Evolutionary conservation across 2,329 filamentous ascomycete species (phyloP), one percentile per base, ranked within the genome.

Genomic region (Cercospora berteroae): DNA sequence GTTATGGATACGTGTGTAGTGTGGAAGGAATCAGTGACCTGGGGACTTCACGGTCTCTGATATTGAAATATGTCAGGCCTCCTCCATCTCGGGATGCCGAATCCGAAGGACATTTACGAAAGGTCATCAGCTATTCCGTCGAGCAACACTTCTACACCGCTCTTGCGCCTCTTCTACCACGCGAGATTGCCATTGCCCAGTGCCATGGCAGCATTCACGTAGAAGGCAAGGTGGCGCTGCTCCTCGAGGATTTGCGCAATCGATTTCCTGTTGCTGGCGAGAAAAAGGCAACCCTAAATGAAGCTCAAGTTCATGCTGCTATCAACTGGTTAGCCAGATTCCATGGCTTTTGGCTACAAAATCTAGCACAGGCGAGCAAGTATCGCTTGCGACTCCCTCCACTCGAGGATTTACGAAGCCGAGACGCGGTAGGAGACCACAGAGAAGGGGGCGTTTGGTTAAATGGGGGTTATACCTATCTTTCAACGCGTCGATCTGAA

Each of bases 51-150:
- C 73, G 39, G 68, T 70, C 7, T 8, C 57, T 88, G 39, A 82
- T 90, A 10, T 76, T 90, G 6, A 90, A 90, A 73, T 80, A 88
- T 63, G 87, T 90, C 44, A 83, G 83, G 0, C 86, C 86, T 6
- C 86, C 87, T 64, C 76, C 44, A 63, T 20, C n/a, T 36, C 68
- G 62, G 0, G 71, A 68, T 27, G 71, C 71, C n/a, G 71, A 78
- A 3, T 84, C 88, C 42, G 88, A 90, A 72, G 87, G 88, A 0
- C 88, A 90, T 70, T 72, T 87, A 0, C 84, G 89, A 6, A 91
- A 91, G 73, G 83, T 90, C 67, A 76, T 90, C 29, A 89, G 87
- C 73, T 91, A 91, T 70, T 82, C 88, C 56, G 86, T 89, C 3
- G 89, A 91, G 76, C 87, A 89, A 72, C 84, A 84, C 70, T 91